Percentiles rank a stretch among this genome's conserved stretches.
These are phyloP conservation scores for Moesziomyces sp. DNA, from an alignment of 1,284 basidiomycete genomes.

Conservation along the genomic window DNA sequence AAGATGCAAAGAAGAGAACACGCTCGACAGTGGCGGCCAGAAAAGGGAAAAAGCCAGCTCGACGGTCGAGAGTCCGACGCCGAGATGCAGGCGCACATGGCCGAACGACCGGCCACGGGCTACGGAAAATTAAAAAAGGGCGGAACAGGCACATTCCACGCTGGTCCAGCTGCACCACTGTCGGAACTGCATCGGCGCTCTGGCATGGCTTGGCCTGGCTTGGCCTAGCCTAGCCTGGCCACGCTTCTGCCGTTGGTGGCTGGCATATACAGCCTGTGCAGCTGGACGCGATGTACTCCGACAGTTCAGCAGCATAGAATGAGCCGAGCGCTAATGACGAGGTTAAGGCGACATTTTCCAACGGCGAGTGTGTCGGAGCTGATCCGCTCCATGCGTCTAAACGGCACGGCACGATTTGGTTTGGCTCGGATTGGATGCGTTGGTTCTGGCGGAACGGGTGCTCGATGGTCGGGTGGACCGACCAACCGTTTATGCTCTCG, in stretches of 20 bases:
- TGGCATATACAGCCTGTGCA: too few relatives aligned
- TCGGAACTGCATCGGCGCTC: not conserved
- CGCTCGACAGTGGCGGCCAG: conserved; percentile 1
- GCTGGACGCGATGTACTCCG: too few relatives aligned
- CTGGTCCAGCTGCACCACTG: not conserved
- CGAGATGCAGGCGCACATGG: conserved; percentile 27
- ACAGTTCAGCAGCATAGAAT: not conserved
- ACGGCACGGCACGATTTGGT: too few relatives aligned
- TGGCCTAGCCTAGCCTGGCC: not conserved
- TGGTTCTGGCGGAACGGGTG: conserved; percentile 8
- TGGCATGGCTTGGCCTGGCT: not conserved
- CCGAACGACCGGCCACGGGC: not conserved
- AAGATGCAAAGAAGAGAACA: not conserved
- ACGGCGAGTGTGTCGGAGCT: not conserved
- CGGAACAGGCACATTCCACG: not conserved
- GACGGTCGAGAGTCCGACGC: conserved; percentile 18
- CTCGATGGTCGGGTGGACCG: not conserved
- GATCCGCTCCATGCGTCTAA: not conserved
- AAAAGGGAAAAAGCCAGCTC: too few relatives aligned
- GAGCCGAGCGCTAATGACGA: not conserved
- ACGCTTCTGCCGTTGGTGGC: not conserved
- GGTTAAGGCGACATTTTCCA: not conserved
- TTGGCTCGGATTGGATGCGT: too few relatives aligned
- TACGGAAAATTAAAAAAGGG: not conserved
- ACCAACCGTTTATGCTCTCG: conserved; percentile 4